Evolutionary conservation across 2,329 filamentous ascomycete species (phyloP), one percentile per base, ranked within the genome.

Genomic region (Scleromitrula shiraiana): DNA sequence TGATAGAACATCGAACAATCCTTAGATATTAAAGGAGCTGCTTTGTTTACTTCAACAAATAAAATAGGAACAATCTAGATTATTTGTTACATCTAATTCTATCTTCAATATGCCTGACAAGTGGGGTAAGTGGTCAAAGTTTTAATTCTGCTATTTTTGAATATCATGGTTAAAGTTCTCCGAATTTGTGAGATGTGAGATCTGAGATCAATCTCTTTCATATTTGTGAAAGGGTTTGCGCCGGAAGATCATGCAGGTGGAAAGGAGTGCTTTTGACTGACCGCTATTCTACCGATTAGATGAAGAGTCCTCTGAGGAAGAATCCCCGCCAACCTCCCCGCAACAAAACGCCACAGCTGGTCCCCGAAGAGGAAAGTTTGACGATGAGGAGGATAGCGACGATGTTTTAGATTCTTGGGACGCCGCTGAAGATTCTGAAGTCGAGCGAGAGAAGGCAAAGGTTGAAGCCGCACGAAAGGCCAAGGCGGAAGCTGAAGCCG

Each of bases 391-490:
- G 27, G 82, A 85, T 57, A 75, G 74, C 59, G 88, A 94, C 69
- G 90, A 50, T 10, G 47, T 97, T 49, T 79, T 96, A 63, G 93
- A 98, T 52, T 91, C 88, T 27, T 98, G 93, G 93, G 90, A 97
- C 63, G 91, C 88, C 50, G 90, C 87, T 59, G 93, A 97, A 64
- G 93, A 98, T 71, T 95, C 89, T 53, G 93, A 98, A 62, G 91
- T 83, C 60, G 93, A 98, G 74, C 86, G 89, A 62, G 90, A 96
- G 70, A 98, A 97, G 75, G 87, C 80, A 23, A 86, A 85, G 69
- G 93, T 91, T 72, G 88, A 83, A 42, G 83, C 77, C 5, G 90
- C 88, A 64, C 85, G 80, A 45, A 94, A 95, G 69, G 88, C 85
- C 50, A 94, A 94, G 70, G 89, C 88, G 23, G 88, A 90, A 0